phyloP scores from a whole-genome alignment of 2,329 filamentous ascomycete species.

The Penicillium italicum region DNA sequence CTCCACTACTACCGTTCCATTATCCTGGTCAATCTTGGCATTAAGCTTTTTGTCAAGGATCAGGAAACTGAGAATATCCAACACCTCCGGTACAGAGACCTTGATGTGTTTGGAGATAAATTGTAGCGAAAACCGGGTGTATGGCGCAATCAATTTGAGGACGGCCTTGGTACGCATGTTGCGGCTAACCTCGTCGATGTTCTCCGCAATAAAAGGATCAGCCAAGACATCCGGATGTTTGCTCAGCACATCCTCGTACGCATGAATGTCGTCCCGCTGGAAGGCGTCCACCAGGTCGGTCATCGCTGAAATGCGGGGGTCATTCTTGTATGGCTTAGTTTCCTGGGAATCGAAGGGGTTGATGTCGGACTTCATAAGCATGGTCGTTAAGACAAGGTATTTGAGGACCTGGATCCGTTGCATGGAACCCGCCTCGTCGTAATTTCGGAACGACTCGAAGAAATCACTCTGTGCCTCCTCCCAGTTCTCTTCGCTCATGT shows the following conservation, averaged over 20 bases:
- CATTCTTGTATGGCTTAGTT: conserved; percentile 95
- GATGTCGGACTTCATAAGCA: conserved; percentile 98
- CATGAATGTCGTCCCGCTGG: conserved; percentile 88
- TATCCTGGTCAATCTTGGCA: conserved; percentile 85
- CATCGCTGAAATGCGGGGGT: conserved; percentile 94
- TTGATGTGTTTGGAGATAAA: conserved; percentile 88
- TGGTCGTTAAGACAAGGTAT: conserved; percentile 91
- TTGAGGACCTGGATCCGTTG: conserved; percentile 97
- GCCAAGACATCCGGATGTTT: conserved; percentile 84
- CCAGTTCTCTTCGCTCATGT: conserved; percentile 99
- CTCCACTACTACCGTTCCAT: conserved; percentile 76
- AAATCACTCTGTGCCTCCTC: conserved; percentile 95
- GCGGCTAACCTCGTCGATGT: conserved; percentile 97
- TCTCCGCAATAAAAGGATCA: conserved; percentile 95
- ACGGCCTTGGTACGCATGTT: conserved; percentile 98
- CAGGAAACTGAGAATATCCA: conserved; percentile 92
- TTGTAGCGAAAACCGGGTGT: conserved; percentile 81
- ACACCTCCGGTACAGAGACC: conserved; percentile 79
- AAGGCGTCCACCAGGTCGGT: conserved; percentile 95
- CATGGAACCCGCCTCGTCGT: conserved; percentile 93
- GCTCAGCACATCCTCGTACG: conserved; percentile 82
- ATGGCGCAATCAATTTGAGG: conserved; percentile 87
- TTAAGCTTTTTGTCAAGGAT: conserved; percentile 86
- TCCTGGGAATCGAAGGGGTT: conserved; percentile 99
- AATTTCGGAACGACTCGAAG: conserved; percentile 98